Conservation (phyloP, 352 stramenopile species). For the Globisporangium solare region DNA sequence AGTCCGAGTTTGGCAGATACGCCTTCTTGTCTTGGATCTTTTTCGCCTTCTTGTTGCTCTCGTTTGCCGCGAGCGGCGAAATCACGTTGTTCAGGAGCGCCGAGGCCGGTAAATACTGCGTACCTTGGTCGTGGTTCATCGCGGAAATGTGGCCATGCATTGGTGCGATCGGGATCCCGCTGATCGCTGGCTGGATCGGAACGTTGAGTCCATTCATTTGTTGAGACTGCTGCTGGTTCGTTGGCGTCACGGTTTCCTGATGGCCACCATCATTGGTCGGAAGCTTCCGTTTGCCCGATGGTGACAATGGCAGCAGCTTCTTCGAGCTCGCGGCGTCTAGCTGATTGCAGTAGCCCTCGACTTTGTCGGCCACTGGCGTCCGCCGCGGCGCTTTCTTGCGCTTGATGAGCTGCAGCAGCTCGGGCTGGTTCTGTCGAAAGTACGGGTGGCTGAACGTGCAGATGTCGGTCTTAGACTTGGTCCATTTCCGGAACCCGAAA, state of each 20-base stretch:
- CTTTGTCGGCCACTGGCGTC: conserved; percentile 17
- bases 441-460: conserved; percentile 84
- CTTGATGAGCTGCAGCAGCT: conserved; percentile 75
- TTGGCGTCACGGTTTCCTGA: background rate
- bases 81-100: conserved; percentile 63
- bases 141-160: conserved; percentile 15
- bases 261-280: conserved; percentile 13
- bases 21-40: conserved; percentile 46
- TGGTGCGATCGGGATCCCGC: conserved; percentile 25
- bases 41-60: conserved; percentile 72
- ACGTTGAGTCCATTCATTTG: conserved; percentile 21
- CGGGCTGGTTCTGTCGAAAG: conserved; percentile 68
- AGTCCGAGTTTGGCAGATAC: conserved; percentile 25
- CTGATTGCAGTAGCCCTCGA: conserved; percentile 14
- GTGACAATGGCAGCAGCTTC: conserved; percentile 30
- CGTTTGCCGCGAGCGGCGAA: conserved; percentile 55
- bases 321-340: conserved; percentile 17
- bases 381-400: conserved; percentile 70
- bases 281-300: conserved; percentile 46
- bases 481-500: conserved; percentile 80
- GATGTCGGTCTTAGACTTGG: conserved; percentile 69
- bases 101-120: conserved; percentile 34
- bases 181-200: conserved; percentile 30
- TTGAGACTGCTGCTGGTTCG: conserved; percentile 10
- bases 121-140: conserved; percentile 19